phyloP scores from a whole-genome alignment of 768 basidiomycete species.

The Tricholoma terreum region DNA sequence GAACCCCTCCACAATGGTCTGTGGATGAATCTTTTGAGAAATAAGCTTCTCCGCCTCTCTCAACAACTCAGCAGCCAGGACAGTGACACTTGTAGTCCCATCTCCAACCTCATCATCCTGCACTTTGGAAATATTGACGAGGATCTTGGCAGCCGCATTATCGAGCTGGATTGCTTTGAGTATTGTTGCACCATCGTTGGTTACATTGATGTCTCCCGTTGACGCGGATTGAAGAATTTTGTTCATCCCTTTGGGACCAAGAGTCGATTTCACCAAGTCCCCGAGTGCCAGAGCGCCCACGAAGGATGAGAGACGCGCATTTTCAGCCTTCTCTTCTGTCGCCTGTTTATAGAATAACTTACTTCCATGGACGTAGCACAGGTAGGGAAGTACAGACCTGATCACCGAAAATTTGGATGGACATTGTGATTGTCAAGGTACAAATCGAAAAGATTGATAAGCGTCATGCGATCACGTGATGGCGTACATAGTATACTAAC shows the following conservation, averaged over 20 bases:
- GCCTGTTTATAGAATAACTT: conserved; percentile 42
- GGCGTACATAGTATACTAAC: background rate
- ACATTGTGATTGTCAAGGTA: conserved; percentile 39
- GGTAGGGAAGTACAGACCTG: conserved; percentile 37
- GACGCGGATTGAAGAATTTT: conserved; percentile 95
- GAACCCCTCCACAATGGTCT: conserved; percentile 97
- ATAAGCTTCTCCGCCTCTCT: conserved; percentile 96
- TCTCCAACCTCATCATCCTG: conserved; percentile 99
- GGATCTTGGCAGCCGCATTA: conserved; percentile 98
- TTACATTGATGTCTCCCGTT: conserved; percentile 91
- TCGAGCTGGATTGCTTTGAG: conserved; percentile 96
- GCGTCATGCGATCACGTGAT: too few species aligned
- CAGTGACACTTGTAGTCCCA: conserved; percentile 89
- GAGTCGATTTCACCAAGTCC: conserved; percentile 96
- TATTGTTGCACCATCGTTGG: conserved; percentile 98
- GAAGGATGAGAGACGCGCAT: conserved; percentile 96
- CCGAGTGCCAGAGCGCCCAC: conserved; percentile 96
- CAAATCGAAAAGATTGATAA: too few species aligned
- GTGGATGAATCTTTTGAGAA: conserved; percentile 90
- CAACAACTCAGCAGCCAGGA: conserved; percentile 86
- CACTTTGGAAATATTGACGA: conserved; percentile 99
- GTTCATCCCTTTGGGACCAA: conserved; percentile 99
- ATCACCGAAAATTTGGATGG: conserved; percentile 68
- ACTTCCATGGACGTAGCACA: background rate
- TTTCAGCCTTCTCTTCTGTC: conserved; percentile 94